Percentiles rank a stretch among this genome's conserved stretches.
phyloP scores from a whole-genome alignment of 1,284 basidiomycete genomes.

The Trametes polyzona region DNA sequence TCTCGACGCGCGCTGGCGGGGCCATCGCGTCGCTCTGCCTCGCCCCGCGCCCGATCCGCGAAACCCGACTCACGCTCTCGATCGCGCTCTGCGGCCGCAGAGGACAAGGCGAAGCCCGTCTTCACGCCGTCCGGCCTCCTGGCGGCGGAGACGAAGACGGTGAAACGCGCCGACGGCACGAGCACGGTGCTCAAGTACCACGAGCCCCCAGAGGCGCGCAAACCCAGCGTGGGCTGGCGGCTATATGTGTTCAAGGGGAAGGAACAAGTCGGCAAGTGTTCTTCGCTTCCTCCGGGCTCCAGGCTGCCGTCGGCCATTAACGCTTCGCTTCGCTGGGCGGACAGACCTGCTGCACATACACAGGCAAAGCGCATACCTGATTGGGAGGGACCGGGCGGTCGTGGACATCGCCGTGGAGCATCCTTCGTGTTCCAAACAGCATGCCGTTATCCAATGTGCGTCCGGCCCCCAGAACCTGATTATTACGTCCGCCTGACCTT shows the following conservation, averaged over 20 bases:
- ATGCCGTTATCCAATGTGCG: slow-evolving; percentile 93
- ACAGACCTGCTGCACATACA: slow-evolving; percentile 90
- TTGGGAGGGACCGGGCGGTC: slow-evolving; percentile 88
- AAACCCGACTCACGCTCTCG: slow-evolving; percentile 41
- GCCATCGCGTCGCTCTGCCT: slow-evolving; percentile 59
- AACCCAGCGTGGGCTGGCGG: slow-evolving; percentile 89
- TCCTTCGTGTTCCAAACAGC: slow-evolving; percentile 98
- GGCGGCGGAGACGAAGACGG: slow-evolving; percentile 93
- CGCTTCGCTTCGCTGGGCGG: not conserved
- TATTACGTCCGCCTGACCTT: slow-evolving; percentile 2
- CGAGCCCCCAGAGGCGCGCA: slow-evolving; percentile 97
- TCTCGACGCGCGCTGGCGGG: slow-evolving; percentile 31
- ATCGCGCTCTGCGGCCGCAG: slow-evolving; percentile 39
- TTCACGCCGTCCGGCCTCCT: slow-evolving; percentile 89
- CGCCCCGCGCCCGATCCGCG: slow-evolving; percentile 48
- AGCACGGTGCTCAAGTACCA: slow-evolving; percentile 97
- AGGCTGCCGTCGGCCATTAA: slow-evolving; percentile 4
- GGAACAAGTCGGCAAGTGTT: slow-evolving; percentile 84
- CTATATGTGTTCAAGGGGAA: slow-evolving; percentile 96
- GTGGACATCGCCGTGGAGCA: slow-evolving; percentile 93
- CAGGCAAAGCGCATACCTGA: slow-evolving; percentile 91
- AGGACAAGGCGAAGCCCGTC: slow-evolving; percentile 81
- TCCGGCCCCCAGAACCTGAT: slow-evolving; percentile 20
- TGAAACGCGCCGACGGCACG: slow-evolving; percentile 71
- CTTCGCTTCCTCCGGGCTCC: not conserved